Evolutionary conservation across 1,284 basidiomycete genomes (phyloP), one percentile per base, ranked within the genome.

Genomic region (Sanghuangporus weigelae): DNA sequence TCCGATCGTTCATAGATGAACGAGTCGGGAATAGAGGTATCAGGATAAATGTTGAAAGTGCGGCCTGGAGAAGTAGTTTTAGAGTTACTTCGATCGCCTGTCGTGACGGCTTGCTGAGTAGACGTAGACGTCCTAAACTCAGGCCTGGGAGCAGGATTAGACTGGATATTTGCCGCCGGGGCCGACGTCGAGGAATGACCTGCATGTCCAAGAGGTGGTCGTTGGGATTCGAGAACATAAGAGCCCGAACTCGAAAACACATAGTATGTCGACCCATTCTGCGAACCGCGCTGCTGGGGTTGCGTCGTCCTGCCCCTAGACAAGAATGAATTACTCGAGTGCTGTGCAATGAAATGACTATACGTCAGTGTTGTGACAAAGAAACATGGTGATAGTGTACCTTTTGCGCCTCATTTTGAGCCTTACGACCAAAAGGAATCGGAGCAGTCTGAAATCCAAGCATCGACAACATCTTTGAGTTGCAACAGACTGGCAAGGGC

Each of bases 1-100:
- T 63, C 65, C 44, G 65, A 66, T 31, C 61, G 61, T 39, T 60
- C 65, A 36, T 66, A 66, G 31, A 66, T 57, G 57, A 63, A 66
- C n/a, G 62, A 46, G 39, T 63, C 46, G n/a, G 53, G 61, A 19
- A 42, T 48, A 12, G 39, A 26, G 31, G 46, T 31, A 38, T 62
- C 56, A 31, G 65, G 61, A 8, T 53, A 46, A 10, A 66, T 63
- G 14, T 57, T 59, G 60, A 59, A 65, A 3, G 54, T 36, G 2
- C 54, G 23, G 26, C 36, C 57, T 21, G 57, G 23, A 53, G 48
- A 26, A 39, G 12, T 53, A 16, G 59, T 63, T n/a, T 44, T 63
- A 7, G 53, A 38, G 40, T 42, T 44, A 36, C 40, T 57, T 6
- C 56, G 56, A 42, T 54, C 60, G 39, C 26, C 51, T 11, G 60